Base-by-base conservation (phyloP, 2,329 filamentous ascomycete species). In the Bimuria novae-zelandiae region DNA sequence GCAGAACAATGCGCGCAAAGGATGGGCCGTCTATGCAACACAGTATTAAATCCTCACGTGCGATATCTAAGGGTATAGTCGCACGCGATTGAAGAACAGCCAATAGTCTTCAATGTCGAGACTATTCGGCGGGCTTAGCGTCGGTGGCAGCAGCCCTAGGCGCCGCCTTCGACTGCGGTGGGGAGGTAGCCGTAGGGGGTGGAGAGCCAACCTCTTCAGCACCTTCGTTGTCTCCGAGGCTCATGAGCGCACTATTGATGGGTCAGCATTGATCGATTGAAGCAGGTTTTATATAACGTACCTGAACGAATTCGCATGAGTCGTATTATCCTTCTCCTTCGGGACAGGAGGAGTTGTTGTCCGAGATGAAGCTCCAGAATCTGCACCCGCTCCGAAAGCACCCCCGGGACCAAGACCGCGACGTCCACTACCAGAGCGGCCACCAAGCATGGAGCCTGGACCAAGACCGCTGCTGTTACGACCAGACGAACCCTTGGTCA, bases 221-320 rank as follows among this genome's bases (percentile, higher is more conserved):
- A 83, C 80, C 67, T 83, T 86, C 84, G 80, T 56, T 84, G 80
- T 56, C 62, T 57, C 79, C 77, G 58, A 83, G 78, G 64, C 72
- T 75, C 70, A 79, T 80, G 60, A 83, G 77, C 56, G 81, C 80
- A 77, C 81, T 83, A 41, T 8, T 54, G 29, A 27, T 17, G 35
- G 50, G 56, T 70, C 60, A 71, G 60, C 54, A 37, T 27, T 8
- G 14, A 21, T 3, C 6, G 14, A 19, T 8, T 22, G 29, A 7
- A 43, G 12, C 4, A 17, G 1, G n/a, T 8, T 5, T 37, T 5
- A 30, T 21, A 3, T 23, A 33, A 64, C 88, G 82, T 85, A 97
- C 92, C 91, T 93, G 80, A 96, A 99, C 64, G 92, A 88, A 80
- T 99, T 99, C 63, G 87, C 85, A 69, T 76, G 72, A 27, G 89